phyloP scores from a whole-genome alignment of 1,139 yeast genomes.

The Geotrichum reessii region DNA sequence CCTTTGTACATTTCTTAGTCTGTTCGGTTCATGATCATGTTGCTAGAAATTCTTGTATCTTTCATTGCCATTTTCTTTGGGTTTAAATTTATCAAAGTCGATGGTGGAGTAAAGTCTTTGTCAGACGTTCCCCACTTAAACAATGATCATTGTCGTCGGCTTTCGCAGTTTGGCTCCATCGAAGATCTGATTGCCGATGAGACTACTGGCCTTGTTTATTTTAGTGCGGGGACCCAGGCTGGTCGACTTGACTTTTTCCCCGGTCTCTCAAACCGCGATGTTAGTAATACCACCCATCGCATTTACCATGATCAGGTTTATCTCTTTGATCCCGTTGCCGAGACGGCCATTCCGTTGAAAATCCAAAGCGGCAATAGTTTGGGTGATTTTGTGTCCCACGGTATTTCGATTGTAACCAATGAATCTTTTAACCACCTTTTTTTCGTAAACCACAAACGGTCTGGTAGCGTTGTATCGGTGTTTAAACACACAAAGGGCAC shows the following conservation, averaged over 20 bases:
- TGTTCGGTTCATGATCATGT: neutral
- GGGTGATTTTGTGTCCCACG: constrained; percentile 21
- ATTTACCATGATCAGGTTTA: constrained; percentile 15
- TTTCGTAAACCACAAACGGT: constrained; percentile 22
- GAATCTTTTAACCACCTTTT: constrained; percentile 15
- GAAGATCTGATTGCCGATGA: constrained; percentile 16
- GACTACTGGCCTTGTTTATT: constrained; percentile 7
- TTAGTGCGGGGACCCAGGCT: neutral
- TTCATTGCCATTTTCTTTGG: neutral
- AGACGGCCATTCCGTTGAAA: constrained; percentile 6
- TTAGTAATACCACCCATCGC: neutral
- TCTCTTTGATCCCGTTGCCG: constrained; percentile 8
- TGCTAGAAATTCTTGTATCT: neutral
- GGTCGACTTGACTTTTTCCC: constrained; percentile 10
- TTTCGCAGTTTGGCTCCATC: constrained; percentile 5
- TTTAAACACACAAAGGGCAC: constrained; percentile 20
- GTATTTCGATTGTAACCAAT: constrained; percentile 16
- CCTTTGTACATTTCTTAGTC: neutral
- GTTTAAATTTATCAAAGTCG: neutral
- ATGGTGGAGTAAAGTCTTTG: neutral
- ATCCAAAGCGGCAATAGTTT: constrained; percentile 12
- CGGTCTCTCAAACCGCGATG: neutral
- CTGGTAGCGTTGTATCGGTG: constrained; percentile 20
- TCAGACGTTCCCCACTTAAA: neutral
- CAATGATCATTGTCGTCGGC: neutral